Evolutionary conservation across 108 stramenopile species (phyloP).

Genomic region (Phaeodactylum tricornutum): DNA sequence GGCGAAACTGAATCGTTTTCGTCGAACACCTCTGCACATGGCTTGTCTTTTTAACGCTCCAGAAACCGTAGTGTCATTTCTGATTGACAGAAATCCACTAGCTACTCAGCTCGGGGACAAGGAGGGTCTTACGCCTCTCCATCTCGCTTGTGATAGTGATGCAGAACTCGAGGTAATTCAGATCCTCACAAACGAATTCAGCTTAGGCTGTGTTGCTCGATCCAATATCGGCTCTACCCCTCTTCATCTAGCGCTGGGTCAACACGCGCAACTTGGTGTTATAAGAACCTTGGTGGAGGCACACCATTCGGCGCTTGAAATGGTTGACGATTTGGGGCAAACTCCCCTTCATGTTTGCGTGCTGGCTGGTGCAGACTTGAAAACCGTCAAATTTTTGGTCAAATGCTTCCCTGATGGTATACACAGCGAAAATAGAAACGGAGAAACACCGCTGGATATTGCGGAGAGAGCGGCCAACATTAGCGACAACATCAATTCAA

Average conservation of each 20-base stretch:
- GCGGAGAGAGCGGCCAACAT: too few species aligned
- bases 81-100: conserved; percentile 14
- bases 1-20: conserved; percentile 14
- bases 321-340: conserved; percentile 23
- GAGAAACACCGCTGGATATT: conserved; percentile 25
- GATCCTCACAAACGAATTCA: conserved; percentile 16
- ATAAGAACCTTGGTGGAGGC: conserved; percentile 23
- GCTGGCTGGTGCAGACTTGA: conserved; percentile 20
- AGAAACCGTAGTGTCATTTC: conserved; percentile 9
- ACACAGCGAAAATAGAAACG: conserved; percentile 15
- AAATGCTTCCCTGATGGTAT: conserved; percentile 18
- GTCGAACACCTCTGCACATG: conserved; percentile 30
- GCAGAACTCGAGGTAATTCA: conserved; percentile 22
- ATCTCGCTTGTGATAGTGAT: conserved; percentile 30
- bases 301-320: conserved; percentile 12
- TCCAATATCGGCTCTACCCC: conserved; percentile 22
- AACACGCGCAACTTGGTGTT: conserved; percentile 14
- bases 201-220: conserved; percentile 8
- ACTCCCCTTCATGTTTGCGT: conserved; percentile 36
- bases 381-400: conserved; percentile 27
- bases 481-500: too few species aligned
- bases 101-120: conserved; percentile 23
- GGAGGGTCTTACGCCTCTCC: conserved; percentile 36
- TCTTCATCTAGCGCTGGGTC: conserved; percentile 22
- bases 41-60: conserved; percentile 27